Evolutionary conservation across 148 eudicot genomes (phyloP).

Genomic region (Vaccinium darrowii): DNA sequence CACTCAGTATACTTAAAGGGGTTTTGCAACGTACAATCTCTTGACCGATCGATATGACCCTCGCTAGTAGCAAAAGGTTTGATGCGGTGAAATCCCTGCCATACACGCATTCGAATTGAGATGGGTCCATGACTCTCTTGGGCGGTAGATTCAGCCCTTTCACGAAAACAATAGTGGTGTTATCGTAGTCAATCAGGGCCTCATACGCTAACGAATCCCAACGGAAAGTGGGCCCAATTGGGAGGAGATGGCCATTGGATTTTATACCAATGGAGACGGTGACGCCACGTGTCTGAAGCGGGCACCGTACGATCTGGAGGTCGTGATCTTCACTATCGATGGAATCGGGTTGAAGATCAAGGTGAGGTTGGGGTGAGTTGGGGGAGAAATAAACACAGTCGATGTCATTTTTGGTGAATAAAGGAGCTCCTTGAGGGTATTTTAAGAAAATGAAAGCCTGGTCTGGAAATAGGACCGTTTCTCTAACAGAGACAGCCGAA

Average conservation of each 20-base stretch:
- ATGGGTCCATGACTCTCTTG: slow-evolving; percentile 27
- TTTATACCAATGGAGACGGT: slow-evolving; percentile 21
- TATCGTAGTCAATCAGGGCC: slow-evolving; percentile 49
- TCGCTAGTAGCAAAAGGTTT: slow-evolving; percentile 21
- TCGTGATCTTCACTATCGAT: slow-evolving; percentile 25
- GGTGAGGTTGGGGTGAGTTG: slow-evolving; percentile 30
- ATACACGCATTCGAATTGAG: slow-evolving; percentile 44
- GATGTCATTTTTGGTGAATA: slow-evolving; percentile 36
- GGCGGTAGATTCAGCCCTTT: slow-evolving; percentile 50
- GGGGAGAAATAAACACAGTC: slow-evolving; percentile 29
- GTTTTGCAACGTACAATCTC: slow-evolving; percentile 57
- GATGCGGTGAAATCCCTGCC: slow-evolving; percentile 32
- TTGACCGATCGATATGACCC: slow-evolving; percentile 43
- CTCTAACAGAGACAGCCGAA: slow-evolving; percentile 23
- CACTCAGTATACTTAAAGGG: slow-evolving; percentile 36
- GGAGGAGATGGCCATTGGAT: slow-evolving; percentile 24
- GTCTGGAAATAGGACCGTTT: slow-evolving; percentile 47
- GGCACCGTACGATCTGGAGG: slow-evolving; percentile 49
- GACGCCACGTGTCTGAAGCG: slow-evolving; percentile 40
- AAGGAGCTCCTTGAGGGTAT: slow-evolving; percentile 37
- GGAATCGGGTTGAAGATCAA: slow-evolving; percentile 24
- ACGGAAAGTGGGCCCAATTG: slow-evolving; percentile 27
- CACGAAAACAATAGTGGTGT: slow-evolving; percentile 45
- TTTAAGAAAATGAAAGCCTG: slow-evolving; percentile 43
- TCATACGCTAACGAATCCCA: slow-evolving; percentile 54